A percentile compares a stretch with the other conserved stretches of the same genome.
Evolutionary conservation across 1,139 yeast species (phyloP).

Genomic region (Suhomyces wounanorum): DNA sequence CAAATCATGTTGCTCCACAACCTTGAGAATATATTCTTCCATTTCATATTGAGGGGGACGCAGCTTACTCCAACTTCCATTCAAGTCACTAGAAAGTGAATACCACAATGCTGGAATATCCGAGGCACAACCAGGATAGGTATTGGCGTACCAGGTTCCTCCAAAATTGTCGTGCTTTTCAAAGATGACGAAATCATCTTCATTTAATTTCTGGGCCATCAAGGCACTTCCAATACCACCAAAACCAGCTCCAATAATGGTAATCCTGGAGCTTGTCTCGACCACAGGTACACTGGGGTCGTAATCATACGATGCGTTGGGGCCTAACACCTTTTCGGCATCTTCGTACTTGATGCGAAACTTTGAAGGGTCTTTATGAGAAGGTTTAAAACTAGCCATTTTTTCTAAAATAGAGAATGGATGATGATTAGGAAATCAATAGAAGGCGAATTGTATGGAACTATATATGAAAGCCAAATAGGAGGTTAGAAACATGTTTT

Average conservation of each 20-base stretch:
- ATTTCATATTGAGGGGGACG: constrained; percentile 54
- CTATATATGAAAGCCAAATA: too few relatives aligned
- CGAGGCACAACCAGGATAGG: constrained; percentile 57
- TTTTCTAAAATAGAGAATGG: neutral
- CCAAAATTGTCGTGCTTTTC: constrained; percentile 51
- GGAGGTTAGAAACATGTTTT: too few relatives aligned
- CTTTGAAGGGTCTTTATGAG: constrained; percentile 36
- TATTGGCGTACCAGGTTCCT: constrained; percentile 59
- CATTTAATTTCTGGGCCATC: constrained; percentile 32
- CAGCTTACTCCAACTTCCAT: constrained; percentile 44
- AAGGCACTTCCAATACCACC: constrained; percentile 44
- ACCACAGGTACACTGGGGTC: constrained; percentile 25
- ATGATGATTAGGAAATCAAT: neutral
- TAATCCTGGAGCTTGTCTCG: constrained; percentile 30
- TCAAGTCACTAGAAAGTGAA: constrained; percentile 42
- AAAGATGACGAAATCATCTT: constrained; percentile 39
- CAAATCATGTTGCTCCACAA: constrained; percentile 40
- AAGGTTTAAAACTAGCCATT: constrained; percentile 20
- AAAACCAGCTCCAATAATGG: constrained; percentile 53
- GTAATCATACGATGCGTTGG: constrained; percentile 18
- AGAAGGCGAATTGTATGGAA: neutral
- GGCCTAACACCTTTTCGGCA: constrained; percentile 31
- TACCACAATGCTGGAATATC: constrained; percentile 55
- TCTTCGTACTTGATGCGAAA: constrained; percentile 34
- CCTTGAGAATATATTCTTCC: constrained; percentile 45